These are phyloP conservation scores for Aspergillus thermomutatus DNA, from an alignment of 2,329 filamentous ascomycete genomes.

Conservation along the genomic window DNA sequence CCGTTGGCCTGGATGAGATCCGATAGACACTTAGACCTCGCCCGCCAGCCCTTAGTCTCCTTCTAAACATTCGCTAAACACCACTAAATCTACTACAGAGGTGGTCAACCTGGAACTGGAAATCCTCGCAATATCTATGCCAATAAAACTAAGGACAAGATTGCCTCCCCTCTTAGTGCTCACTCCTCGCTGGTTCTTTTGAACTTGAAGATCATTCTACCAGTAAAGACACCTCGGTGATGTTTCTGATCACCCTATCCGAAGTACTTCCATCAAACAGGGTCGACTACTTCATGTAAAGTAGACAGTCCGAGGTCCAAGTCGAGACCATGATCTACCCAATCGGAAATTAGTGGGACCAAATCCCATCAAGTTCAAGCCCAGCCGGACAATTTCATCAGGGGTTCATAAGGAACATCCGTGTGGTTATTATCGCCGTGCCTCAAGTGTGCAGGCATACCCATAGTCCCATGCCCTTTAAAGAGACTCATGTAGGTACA, in stretches of 20 bases:
- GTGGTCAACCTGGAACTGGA: neutral
- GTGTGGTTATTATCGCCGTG: neutral
- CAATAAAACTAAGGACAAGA: neutral
- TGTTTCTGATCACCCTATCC: neutral
- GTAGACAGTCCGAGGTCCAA: neutral
- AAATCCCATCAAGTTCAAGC: neutral
- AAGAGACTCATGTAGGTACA: neutral
- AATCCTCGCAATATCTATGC: neutral
- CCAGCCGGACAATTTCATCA: neutral
- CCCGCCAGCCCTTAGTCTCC: neutral
- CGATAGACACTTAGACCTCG: neutral
- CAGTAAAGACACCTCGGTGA: neutral
- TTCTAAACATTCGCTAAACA: neutral
- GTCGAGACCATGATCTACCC: neutral
- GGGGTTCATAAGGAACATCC: neutral
- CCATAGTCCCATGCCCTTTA: neutral
- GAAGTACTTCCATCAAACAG: neutral
- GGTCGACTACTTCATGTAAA: neutral
- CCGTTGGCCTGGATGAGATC: neutral
- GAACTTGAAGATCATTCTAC: neutral
- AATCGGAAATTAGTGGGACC: neutral
- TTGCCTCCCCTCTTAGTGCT: no score
- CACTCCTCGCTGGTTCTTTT: neutral
- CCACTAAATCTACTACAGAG: neutral
- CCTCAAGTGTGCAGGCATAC: neutral